Conservation (phyloP, 768 basidiomycete genomes). For the Lenzites betulinus region DNA sequence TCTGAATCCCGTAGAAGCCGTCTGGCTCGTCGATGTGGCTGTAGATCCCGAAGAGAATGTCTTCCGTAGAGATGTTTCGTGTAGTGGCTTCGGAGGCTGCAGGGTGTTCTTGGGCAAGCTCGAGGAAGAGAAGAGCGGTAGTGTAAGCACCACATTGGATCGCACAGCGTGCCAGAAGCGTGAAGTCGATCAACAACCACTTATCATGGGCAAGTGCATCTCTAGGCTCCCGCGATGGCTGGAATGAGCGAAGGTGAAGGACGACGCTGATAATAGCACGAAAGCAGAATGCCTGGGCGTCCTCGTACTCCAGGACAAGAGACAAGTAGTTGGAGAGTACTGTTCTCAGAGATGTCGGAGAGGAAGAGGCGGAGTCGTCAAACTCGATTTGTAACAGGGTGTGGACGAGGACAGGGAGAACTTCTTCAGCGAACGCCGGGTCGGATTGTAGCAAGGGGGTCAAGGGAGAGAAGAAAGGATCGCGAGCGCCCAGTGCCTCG, state of each 20-base stretch:
- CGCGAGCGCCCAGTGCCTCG: conserved; percentile 53
- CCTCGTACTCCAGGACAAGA: conserved; percentile 45
- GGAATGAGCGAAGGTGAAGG: conserved; percentile 77
- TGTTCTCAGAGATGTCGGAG: conserved; percentile 30
- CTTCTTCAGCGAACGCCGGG: conserved; percentile 58
- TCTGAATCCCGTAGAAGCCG: conserved; percentile 93
- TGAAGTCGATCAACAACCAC: conserved; percentile 82
- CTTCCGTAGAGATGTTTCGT: conserved; percentile 48
- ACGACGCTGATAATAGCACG: conserved; percentile 70
- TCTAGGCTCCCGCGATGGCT: conserved; percentile 34
- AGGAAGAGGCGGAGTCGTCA: conserved; percentile 21
- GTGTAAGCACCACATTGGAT: conserved; percentile 83
- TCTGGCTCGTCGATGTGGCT: conserved; percentile 96
- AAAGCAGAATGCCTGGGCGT: conserved; percentile 45
- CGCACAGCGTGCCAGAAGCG: conserved; percentile 71
- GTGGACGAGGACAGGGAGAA: conserved; percentile 79
- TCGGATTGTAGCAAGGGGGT: conserved; percentile 57
- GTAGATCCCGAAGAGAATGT: conserved; percentile 89
- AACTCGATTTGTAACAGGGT: conserved; percentile 49
- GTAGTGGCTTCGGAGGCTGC: conserved; percentile 25
- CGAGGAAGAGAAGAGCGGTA: conserved; percentile 87
- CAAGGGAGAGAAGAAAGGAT: conserved; percentile 72
- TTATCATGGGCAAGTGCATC: conserved; percentile 60
- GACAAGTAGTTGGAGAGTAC: conserved; percentile 58
- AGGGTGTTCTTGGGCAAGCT: conserved; percentile 64